Percentiles rank a stretch among this genome's conserved stretches.
phyloP scores from a whole-genome alignment of 192 early-diverging fungal species.

The Globomyces pollinis-pini region DNA sequence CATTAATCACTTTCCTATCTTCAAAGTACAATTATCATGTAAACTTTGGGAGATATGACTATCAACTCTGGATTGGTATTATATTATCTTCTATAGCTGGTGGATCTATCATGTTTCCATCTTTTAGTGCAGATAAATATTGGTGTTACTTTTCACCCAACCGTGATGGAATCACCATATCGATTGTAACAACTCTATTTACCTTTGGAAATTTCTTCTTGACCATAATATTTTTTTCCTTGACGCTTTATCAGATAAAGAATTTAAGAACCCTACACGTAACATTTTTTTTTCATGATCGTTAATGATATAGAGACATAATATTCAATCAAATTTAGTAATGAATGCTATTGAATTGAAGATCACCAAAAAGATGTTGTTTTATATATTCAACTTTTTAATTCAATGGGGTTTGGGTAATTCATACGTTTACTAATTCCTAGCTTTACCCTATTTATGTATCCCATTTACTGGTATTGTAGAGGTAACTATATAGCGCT shows the following conservation, averaged over 20 bases:
- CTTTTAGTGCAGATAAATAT: background rate
- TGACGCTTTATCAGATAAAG: background rate
- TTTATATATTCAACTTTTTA: background rate
- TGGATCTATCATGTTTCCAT: background rate
- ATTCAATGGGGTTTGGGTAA: too few relatives aligned
- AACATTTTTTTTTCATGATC: too few relatives aligned
- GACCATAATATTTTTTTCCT: too few relatives aligned
- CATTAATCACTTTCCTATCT: too few relatives aligned
- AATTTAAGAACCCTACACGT: background rate
- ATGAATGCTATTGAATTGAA: background rate
- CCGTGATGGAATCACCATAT: background rate
- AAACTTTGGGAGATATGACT: conserved; percentile 8
- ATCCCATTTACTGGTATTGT: too few relatives aligned
- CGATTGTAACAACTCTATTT: background rate
- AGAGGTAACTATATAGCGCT: too few relatives aligned
- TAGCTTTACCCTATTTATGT: too few relatives aligned
- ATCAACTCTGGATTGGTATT: background rate
- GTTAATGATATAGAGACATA: background rate
- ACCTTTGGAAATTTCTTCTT: too few relatives aligned
- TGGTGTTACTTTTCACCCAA: background rate
- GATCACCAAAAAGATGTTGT: background rate
- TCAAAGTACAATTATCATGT: too few relatives aligned
- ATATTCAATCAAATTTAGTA: too few relatives aligned
- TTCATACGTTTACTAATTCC: too few relatives aligned
- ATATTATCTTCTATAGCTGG: background rate